A percentile compares a stretch with the other conserved stretches of the same genome.
phyloP scores from a whole-genome alignment of 169 alveolate species.

The Eimeria necatrix region DNA sequence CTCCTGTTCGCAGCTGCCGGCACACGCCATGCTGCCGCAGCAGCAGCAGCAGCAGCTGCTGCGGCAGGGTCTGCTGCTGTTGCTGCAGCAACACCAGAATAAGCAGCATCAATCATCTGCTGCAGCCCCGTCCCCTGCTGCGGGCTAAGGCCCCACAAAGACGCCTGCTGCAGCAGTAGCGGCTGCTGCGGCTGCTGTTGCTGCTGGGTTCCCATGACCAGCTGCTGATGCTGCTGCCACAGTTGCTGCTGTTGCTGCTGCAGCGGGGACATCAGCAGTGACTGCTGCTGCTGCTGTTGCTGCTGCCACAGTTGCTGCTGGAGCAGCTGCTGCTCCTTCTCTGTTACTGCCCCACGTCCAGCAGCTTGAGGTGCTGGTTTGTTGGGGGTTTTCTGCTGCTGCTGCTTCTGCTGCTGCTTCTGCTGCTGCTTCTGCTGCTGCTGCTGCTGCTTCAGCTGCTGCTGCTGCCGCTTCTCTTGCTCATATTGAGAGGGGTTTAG shows the following conservation, averaged over 20 bases:
- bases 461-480: conserved; percentile 53
- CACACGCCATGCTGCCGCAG: conserved; percentile 35
- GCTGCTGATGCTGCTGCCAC: conserved; percentile 42
- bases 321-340: conserved; percentile 11
- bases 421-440: conserved; percentile 22
- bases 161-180: conserved; percentile 30
- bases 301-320: conserved; percentile 47
- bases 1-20: conserved; percentile 3
- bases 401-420: too few relatives aligned
- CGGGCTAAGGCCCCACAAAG: conserved; percentile 23
- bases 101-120: conserved; percentile 13
- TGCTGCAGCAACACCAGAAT: conserved; percentile 39
- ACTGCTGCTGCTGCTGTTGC: conserved; percentile 37
- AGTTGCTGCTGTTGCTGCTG: conserved; percentile 36
- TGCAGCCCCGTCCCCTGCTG: not conserved
- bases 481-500: conserved; percentile 19
- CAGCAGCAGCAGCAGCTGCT: conserved; percentile 8
- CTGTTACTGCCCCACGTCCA: not conserved
- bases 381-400: not conserved
- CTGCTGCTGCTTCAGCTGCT: conserved; percentile 40
- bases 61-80: conserved; percentile 14
- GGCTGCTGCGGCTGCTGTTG: conserved; percentile 48
- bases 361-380: not conserved
- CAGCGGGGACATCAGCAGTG: not conserved
- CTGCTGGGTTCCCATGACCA: conserved; percentile 25